A percentile compares a stretch with the other conserved stretches of the same genome.
These are phyloP conservation scores for Parastagonospora nodorum DNA, from an alignment of 2,329 filamentous ascomycete species.

Conservation along the genomic window DNA sequence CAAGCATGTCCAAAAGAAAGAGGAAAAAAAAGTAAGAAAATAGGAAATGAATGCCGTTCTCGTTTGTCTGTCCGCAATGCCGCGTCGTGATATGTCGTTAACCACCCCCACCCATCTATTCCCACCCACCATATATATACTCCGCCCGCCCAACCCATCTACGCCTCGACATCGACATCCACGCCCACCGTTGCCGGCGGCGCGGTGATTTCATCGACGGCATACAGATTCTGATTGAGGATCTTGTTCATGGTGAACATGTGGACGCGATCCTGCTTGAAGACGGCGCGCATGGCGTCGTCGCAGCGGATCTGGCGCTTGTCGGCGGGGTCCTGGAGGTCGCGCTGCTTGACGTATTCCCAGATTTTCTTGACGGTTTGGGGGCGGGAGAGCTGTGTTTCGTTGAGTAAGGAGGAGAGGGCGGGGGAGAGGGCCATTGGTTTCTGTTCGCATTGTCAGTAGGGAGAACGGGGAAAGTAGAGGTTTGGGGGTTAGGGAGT, in stretches of 20 bases:
- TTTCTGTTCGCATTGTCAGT: conserved; percentile 58
- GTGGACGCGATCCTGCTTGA: conserved; percentile 87
- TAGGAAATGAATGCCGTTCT: too few relatives aligned
- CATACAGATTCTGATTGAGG: conserved; percentile 86
- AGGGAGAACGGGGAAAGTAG: conserved; percentile 21
- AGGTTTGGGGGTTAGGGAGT: neutral
- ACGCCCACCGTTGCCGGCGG: too few relatives aligned
- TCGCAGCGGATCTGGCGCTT: conserved; percentile 94
- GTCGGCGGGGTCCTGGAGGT: conserved; percentile 88
- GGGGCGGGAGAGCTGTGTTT: conserved; percentile 83
- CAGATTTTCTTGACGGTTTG: conserved; percentile 97
- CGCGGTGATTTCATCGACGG: conserved; percentile 66
- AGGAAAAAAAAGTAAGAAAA: too few relatives aligned
- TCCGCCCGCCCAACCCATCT: too few relatives aligned
- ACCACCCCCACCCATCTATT: too few relatives aligned
- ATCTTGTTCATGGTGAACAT: conserved; percentile 99
- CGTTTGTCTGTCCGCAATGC: too few relatives aligned
- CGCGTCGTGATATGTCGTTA: too few relatives aligned
- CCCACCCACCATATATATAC: too few relatives aligned
- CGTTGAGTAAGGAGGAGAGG: conserved; percentile 72
- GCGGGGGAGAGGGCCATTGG: conserved; percentile 75
- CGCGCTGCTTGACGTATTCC: conserved; percentile 87
- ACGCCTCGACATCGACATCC: too few relatives aligned
- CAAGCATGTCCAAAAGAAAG: neutral
- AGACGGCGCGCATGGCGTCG: conserved; percentile 86